Conservation (phyloP, 495 filamentous ascomycete species). For the Podospora bellae-mahoneyi region DNA sequence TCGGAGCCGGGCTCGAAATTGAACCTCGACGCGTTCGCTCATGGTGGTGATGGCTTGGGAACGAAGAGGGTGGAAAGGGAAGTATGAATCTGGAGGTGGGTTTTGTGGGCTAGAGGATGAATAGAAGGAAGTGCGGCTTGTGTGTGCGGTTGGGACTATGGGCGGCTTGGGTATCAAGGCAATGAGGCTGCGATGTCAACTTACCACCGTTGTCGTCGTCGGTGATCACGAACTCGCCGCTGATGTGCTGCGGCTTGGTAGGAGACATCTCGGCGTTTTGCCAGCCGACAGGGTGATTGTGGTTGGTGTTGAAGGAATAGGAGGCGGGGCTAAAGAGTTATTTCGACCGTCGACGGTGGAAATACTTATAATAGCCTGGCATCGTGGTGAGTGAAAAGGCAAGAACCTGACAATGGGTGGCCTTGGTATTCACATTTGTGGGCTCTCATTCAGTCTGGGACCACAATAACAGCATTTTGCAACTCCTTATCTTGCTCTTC, state of each 20-base stretch:
- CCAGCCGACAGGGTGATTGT: neutral
- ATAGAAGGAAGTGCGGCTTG: no score
- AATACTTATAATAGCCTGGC: no score
- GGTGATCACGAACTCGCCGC: neutral
- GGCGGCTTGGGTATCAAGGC: neutral
- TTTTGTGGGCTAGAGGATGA: neutral
- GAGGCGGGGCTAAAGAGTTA: neutral
- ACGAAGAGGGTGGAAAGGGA: neutral
- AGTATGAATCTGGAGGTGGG: neutral
- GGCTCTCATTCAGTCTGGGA: neutral
- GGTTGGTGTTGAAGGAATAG: neutral
- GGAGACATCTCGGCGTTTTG: neutral
- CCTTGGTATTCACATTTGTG: neutral
- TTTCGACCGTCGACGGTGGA: neutral
- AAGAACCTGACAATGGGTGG: neutral
- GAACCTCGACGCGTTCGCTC: neutral
- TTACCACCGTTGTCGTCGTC: neutral
- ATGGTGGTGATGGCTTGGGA: neutral
- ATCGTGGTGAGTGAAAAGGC: neutral
- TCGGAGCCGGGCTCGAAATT: neutral
- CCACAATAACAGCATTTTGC: neutral
- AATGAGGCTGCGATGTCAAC: neutral
- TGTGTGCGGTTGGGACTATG: no score
- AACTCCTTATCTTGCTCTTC: neutral
- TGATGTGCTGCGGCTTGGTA: neutral